phyloP scores from a whole-genome alignment of 306 rosid genomes.

The Oxytropis ochrocephala region DNA sequence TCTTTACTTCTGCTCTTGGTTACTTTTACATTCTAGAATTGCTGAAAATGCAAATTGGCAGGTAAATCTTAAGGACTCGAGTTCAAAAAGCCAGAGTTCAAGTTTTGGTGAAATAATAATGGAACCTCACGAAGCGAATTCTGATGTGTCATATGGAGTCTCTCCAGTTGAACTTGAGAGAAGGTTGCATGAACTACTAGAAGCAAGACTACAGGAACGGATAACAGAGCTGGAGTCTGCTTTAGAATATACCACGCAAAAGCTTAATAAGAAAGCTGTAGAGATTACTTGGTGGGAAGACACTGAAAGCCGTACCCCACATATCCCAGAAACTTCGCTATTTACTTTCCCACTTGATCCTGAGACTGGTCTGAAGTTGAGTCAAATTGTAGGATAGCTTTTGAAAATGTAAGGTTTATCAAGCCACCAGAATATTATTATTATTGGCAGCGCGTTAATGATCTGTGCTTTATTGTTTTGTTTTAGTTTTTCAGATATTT shows the following conservation, averaged over 20 bases:
- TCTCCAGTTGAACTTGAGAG: conserved; percentile 67
- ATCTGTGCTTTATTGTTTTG: neutral
- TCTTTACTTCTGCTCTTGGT: neutral
- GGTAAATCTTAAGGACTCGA: conserved; percentile 29
- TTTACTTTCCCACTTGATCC: conserved; percentile 44
- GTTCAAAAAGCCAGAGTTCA: conserved; percentile 21
- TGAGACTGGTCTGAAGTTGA: conserved; percentile 24
- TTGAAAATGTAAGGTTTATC: conserved; percentile 10
- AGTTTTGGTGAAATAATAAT: conserved; percentile 44
- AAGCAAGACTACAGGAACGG: conserved; percentile 62
- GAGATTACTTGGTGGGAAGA: conserved; percentile 81
- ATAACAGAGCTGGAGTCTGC: conserved; percentile 67
- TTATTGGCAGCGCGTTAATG: neutral
- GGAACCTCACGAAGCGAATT: conserved; percentile 38
- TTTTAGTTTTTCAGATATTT: neutral
- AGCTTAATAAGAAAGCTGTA: conserved; percentile 53
- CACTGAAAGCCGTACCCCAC: conserved; percentile 42
- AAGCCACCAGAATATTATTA: neutral
- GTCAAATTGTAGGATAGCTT: conserved; percentile 25
- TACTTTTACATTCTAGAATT: conserved; percentile 18
- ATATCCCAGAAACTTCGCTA: conserved; percentile 44
- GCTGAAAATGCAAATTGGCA: conserved; percentile 33
- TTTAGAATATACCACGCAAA: conserved; percentile 49
- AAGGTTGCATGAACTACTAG: conserved; percentile 70
- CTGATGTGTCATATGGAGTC: conserved; percentile 50